Evolutionary conservation across 208 protist species (phyloP).

Genomic region (Leishmania arabica): DNA sequence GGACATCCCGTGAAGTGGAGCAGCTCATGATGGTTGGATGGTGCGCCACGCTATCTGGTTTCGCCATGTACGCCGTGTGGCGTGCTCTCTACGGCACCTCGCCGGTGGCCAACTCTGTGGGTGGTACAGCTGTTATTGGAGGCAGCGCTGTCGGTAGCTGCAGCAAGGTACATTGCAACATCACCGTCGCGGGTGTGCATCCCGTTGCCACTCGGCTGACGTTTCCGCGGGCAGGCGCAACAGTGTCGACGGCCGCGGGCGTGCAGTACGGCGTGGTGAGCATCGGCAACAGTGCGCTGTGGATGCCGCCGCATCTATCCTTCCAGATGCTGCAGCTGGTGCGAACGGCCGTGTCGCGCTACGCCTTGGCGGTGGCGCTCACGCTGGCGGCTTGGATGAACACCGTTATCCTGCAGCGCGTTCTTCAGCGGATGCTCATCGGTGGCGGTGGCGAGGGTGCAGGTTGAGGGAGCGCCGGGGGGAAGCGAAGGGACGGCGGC

Average conservation of each 20-base stretch:
- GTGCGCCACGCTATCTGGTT: constrained; percentile 23
- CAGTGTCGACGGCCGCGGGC: constrained; percentile 7
- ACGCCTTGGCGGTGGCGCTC: constrained; percentile 29
- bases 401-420: constrained; percentile 24
- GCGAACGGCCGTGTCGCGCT: constrained; percentile 18
- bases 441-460: background rate
- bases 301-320: background rate
- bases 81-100: constrained; percentile 4
- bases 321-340: background rate
- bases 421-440: constrained; percentile 12
- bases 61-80: constrained; percentile 18
- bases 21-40: constrained; percentile 40
- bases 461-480: background rate
- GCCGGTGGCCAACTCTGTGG: background rate
- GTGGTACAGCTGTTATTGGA: background rate
- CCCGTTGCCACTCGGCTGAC: constrained; percentile 2
- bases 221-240: constrained; percentile 12
- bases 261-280: constrained; percentile 33
- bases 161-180: background rate
- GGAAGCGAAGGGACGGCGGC: background rate
- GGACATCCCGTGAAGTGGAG: constrained; percentile 11
- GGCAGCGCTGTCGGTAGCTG: background rate
- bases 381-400: constrained; percentile 34
- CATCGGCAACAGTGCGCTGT: constrained; percentile 12
- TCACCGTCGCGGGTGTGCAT: background rate